Conservation (phyloP, 2,329 filamentous ascomycete genomes). For the Aspergillus sp. region DNA sequence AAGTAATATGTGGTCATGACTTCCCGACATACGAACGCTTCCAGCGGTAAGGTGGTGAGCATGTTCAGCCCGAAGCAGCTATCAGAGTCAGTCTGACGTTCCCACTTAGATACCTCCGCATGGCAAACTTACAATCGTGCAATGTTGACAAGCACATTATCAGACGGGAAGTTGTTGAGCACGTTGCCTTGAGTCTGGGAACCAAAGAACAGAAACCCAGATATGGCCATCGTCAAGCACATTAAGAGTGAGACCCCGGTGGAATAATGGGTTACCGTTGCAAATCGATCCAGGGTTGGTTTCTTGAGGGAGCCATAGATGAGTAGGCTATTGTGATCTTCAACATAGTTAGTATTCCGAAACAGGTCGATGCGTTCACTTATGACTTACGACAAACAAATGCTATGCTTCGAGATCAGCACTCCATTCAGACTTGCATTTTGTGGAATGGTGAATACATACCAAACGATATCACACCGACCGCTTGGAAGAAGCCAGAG, state of each 20-base stretch:
- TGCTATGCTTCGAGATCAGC: conserved; percentile 44
- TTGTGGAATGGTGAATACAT: conserved; percentile 26
- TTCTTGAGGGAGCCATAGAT: conserved; percentile 95
- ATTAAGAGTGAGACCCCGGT: conserved; percentile 88
- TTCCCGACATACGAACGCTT: conserved; percentile 96
- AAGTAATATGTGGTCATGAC: conserved; percentile 89
- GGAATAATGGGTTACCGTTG: conserved; percentile 88
- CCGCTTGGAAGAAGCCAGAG: conserved; percentile 85
- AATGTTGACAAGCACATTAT: conserved; percentile 92
- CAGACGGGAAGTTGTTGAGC: conserved; percentile 90
- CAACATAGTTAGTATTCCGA: conserved; percentile 16
- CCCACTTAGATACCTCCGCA: background rate
- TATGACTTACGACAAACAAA: conserved; percentile 61
- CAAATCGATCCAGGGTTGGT: conserved; percentile 92
- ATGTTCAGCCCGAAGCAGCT: conserved; percentile 95
- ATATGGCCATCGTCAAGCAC: conserved; percentile 82
- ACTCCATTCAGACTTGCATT: background rate
- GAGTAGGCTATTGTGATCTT: conserved; percentile 89
- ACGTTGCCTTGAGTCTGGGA: conserved; percentile 91
- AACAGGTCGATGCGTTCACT: background rate
- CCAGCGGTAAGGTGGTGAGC: conserved; percentile 92
- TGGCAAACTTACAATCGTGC: conserved; percentile 64
- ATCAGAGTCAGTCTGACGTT: conserved; percentile 17
- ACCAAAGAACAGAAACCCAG: conserved; percentile 90
- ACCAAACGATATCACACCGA: conserved; percentile 98